Evolutionary conservation across 371 early-diverging fungal genomes (phyloP).

Genomic region (Lichtheimia hyalospora): DNA sequence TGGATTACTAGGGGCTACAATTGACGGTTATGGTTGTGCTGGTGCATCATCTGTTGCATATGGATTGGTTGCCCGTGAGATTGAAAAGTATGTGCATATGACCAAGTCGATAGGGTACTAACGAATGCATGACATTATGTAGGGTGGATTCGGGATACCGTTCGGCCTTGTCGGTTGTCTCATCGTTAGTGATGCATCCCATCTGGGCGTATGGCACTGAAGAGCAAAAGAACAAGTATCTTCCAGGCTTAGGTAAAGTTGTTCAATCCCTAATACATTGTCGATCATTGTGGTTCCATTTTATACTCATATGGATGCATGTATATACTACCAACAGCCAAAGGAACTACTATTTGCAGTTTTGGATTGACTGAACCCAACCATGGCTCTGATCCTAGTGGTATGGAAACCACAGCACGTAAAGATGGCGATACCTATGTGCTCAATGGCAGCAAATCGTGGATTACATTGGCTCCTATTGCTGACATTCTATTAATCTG

Average conservation of each 20-base stretch:
- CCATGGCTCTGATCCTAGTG: constrained; percentile 92
- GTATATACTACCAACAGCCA: constrained; percentile 52
- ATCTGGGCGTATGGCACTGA: constrained; percentile 94
- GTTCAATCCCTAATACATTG: neutral
- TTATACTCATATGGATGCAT: constrained; percentile 17
- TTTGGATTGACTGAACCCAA: constrained; percentile 98
- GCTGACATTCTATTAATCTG: constrained; percentile 96
- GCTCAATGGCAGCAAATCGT: constrained; percentile 91
- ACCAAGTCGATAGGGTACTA: neutral
- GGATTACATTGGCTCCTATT: constrained; percentile 98
- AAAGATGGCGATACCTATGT: constrained; percentile 77
- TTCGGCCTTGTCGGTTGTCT: constrained; percentile 98
- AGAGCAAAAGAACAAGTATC: constrained; percentile 87
- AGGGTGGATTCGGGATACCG: constrained; percentile 96
- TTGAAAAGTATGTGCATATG: constrained; percentile 69
- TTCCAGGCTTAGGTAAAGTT: constrained; percentile 77
- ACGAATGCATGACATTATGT: neutral
- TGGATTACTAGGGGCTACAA: constrained; percentile 93
- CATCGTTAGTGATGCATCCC: constrained; percentile 98
- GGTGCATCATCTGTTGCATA: constrained; percentile 97
- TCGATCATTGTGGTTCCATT: neutral
- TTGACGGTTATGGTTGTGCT: constrained; percentile 94
- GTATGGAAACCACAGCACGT: constrained; percentile 91
- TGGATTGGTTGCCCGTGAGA: constrained; percentile 94
- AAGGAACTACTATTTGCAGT: constrained; percentile 85